Base-by-base conservation (phyloP, 192 early-diverging fungal species). In the Cetraspora pellucida region DNA sequence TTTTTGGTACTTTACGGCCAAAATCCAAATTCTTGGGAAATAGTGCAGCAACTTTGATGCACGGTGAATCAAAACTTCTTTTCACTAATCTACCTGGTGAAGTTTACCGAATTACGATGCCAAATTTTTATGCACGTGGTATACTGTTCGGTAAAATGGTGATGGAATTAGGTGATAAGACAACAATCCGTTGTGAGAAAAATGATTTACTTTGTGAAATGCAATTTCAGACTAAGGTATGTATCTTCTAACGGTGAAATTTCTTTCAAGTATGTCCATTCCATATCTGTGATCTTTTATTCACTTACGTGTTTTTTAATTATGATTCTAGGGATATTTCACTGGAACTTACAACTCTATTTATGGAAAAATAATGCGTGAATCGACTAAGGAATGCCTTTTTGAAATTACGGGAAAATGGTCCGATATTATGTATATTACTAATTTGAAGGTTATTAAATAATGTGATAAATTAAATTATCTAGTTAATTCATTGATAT, bases 111-210 rank as follows among this genome's bases (percentile, higher is more conserved):
- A 90, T 98, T 72, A 90, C 88, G 0, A 91, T 94, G 81, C 96
- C 96, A 13, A 98, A 98, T 81, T 88, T 97, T 72, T 98, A 97
- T 80, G 96, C 95, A 7, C 88, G 96, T 10, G 94, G 95, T 3
- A 93, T 98, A 52, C 66, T 97, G 75, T 93, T 97, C 83, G 96
- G 96, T 31, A 97, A 89, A 31, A 97, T 98, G 96, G 89, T 92
- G 49, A 81, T 98, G 63, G 96, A 98, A 81, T 85, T 97, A 49
- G 96, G 95, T 52, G 96, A 98, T 82, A 83, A 81, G n/a, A 91
- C 91, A 5, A 84, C 85, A 0, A 87, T 97, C 13, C 85, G 81
- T 30, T 96, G 95, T 80, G 73, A 84, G 45, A 86, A 94, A 74
- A 87, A 85, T 74, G 93, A 95, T 75, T 86, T 96, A 74, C 78